Base-by-base conservation (phyloP, 1,284 basidiomycete species). In the Rhodotorula sp. region DNA sequence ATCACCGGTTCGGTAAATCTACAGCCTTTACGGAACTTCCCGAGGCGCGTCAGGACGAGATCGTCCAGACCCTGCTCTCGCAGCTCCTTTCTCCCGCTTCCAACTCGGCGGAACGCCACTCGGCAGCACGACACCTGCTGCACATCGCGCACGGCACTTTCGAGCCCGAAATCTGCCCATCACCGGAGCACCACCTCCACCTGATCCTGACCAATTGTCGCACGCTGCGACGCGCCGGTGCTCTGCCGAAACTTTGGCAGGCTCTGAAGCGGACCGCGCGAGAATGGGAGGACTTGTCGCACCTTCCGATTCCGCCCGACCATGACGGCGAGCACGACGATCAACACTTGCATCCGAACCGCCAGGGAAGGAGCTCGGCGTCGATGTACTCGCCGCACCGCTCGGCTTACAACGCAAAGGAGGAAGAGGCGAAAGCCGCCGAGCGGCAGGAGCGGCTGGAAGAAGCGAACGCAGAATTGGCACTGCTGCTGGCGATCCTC, bases 201-300 rank as follows among this genome's bases (percentile, higher is more conserved):
- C 95, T 94, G 90, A 91, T 99, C 76, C 90, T 93, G 71, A 90
- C 95, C 80, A 98, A 98, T 79, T 91, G 91, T 78, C 91, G 91
- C 79, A 85, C 91, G 46, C 89, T 98, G 3, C 86, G 94, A 66
- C 84, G 85, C 33, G 89, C 90, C 0, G 93, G 96, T 79, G 95
- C 95, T 24, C 82, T 97, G 18, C 88, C 87, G 75, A 87, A 86
- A 66, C 89, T 97, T 45, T 87, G 95, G 29, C 88, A 91, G 77
- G 93, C 93, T 15, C 86, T 96, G 82, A 94, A 93, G 80, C 90
- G 93, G 69, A 93, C 94, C 2, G 89, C 89, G 70, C 87, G 88
- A 62, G 91, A 95, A 78, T 94, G 97, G 78, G 92, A 94, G 80
- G 81, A 91, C 26, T 81, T 93, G 74, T 89, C 88, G 42, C 37